Conservation (phyloP, 2,329 filamentous ascomycete species). For the Pestalotiopsis sp. region DNA sequence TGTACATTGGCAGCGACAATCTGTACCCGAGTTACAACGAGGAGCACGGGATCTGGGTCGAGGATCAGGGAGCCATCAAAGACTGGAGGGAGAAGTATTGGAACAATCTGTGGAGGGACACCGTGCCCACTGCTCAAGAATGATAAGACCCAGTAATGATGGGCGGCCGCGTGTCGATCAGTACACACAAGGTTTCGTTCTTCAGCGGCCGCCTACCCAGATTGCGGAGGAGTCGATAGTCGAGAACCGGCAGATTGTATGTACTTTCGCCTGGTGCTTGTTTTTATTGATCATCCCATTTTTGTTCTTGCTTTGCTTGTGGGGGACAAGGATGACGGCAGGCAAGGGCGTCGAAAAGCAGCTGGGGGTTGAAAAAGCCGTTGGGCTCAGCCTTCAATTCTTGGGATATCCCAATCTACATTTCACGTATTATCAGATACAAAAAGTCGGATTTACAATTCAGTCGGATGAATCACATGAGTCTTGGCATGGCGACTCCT, state of each 20-base stretch:
- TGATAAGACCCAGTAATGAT: neutral
- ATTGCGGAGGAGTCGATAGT: neutral
- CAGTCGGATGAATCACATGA: neutral
- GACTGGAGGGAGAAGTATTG: neutral
- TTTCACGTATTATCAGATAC: neutral
- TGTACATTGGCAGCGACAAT: neutral
- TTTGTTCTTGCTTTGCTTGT: neutral
- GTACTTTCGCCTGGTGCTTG: neutral
- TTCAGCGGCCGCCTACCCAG: neutral
- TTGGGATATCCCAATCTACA: no score
- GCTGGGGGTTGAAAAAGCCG: neutral
- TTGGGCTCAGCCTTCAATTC: no score
- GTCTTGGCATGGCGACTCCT: neutral
- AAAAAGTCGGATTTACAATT: neutral
- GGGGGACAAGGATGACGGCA: neutral
- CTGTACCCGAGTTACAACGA: neutral
- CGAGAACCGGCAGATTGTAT: neutral
- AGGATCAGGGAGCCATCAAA: neutral
- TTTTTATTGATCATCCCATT: no score
- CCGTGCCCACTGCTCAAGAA: neutral
- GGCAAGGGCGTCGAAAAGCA: neutral
- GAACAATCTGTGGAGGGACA: neutral
- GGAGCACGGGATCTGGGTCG: neutral
- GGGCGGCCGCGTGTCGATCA: neutral
- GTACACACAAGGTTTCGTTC: neutral